These are phyloP conservation scores for Alternaria burnsii DNA, from an alignment of 2,329 filamentous ascomycete genomes.

Conservation along the genomic window DNA sequence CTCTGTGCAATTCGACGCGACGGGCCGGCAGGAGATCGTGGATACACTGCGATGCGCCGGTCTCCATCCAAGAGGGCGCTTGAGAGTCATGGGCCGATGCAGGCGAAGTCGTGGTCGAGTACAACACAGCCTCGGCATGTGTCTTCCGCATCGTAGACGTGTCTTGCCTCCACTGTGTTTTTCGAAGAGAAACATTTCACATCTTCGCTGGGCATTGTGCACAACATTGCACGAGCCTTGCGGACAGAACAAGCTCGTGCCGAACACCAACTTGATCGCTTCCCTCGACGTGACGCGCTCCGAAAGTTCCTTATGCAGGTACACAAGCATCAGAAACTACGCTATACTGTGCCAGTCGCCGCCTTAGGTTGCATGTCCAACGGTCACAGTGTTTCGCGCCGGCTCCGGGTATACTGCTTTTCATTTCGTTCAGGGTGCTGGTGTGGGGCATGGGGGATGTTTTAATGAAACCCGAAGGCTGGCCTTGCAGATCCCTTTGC, in stretches of 20 bases:
- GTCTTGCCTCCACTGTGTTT: not conserved
- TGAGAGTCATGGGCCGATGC: conserved; percentile 14
- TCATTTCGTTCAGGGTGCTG: conserved; percentile 19
- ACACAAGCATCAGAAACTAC: not conserved
- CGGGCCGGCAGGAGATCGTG: conserved; percentile 36
- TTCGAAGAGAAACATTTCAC: not conserved
- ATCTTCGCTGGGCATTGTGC: not conserved
- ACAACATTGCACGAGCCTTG: conserved; percentile 13
- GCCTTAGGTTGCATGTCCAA: conserved; percentile 12
- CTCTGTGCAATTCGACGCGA: conserved; percentile 32
- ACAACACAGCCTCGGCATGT: conserved; percentile 1
- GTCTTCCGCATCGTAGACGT: not conserved
- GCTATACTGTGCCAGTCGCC: conserved; percentile 24
- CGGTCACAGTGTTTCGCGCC: conserved; percentile 8
- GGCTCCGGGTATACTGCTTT: conserved; percentile 14
- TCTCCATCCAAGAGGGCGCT: conserved; percentile 7
- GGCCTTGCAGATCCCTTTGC: conserved; percentile 26
- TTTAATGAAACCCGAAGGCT: conserved; percentile 22
- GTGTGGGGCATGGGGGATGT: conserved; percentile 17
- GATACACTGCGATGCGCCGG: conserved; percentile 27
- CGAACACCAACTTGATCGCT: conserved; percentile 2
- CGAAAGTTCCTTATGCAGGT: conserved; percentile 9
- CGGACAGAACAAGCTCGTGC: conserved; percentile 3
- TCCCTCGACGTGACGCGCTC: not conserved
- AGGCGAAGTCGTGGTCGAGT: not conserved